Percentiles rank a stretch among this genome's conserved stretches.
Conservation (phyloP, 1,284 basidiomycete genomes). For the Boletus smithii region DNA sequence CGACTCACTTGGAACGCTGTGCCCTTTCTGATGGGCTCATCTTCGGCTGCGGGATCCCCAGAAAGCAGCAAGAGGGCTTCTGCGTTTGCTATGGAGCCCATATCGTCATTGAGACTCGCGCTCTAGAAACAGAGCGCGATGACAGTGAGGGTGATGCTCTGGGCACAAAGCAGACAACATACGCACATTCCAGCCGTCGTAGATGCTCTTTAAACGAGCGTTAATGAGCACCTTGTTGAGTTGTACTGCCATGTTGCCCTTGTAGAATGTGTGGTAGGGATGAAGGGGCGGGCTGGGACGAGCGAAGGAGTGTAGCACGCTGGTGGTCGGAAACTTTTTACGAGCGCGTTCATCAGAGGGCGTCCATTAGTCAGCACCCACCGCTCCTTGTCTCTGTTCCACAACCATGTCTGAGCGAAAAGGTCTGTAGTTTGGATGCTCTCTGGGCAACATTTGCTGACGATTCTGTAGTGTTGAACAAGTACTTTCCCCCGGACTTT, state of each 20-base stretch:
- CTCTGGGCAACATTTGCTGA: conserved; percentile 9
- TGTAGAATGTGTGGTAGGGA: not conserved
- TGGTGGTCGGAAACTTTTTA: conserved; percentile 31
- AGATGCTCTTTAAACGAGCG: conserved; percentile 63
- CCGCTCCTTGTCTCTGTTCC: conserved; percentile 8
- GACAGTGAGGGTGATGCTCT: conserved; percentile 12
- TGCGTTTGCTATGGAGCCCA: conserved; percentile 59
- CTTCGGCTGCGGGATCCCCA: conserved; percentile 82
- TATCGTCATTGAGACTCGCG: conserved; percentile 67
- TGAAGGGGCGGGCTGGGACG: conserved; percentile 4
- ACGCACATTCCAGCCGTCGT: conserved; percentile 75
- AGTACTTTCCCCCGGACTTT: conserved; percentile 93
- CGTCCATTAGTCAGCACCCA: conserved; percentile 30
- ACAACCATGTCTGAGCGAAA: conserved; percentile 84
- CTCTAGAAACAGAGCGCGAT: conserved; percentile 37
- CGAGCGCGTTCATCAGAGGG: conserved; percentile 27
- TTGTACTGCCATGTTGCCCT: conserved; percentile 43
- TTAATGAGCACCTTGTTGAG: conserved; percentile 62
- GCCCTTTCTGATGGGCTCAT: conserved; percentile 83
- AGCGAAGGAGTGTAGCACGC: conserved; percentile 12
- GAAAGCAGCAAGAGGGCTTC: conserved; percentile 76
- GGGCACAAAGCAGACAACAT: not conserved
- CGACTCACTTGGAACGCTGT: conserved; percentile 79
- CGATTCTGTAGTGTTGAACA: conserved; percentile 69
- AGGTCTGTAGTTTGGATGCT: conserved; percentile 40